Conservation (phyloP, 208 protist species). For the Vickermania ingenoplastis region DNA sequence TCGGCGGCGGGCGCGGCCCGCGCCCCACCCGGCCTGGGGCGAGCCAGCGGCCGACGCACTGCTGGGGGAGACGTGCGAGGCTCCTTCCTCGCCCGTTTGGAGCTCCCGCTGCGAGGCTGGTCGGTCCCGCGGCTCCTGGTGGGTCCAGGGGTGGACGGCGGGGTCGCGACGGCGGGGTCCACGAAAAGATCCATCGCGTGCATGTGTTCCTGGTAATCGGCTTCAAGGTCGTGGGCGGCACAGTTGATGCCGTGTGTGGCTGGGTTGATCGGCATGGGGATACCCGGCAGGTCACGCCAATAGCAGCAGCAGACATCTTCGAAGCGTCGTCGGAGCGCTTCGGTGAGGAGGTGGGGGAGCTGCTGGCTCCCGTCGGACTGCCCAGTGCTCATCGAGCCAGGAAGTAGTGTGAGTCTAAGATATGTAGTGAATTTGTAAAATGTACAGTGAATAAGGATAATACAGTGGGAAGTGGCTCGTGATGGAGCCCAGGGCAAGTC, state of each 20-base stretch:
- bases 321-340: slow-evolving; percentile 5
- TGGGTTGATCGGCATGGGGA: slow-evolving; percentile 58
- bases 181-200: not conserved
- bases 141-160: not conserved
- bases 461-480: too few species aligned
- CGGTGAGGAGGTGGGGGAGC: not conserved
- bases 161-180: not conserved
- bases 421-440: too few species aligned
- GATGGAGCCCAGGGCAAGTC: too few species aligned
- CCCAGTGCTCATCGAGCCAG: too few species aligned
- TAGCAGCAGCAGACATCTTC: slow-evolving; percentile 17
- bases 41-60: not conserved
- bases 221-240: slow-evolving; percentile 30
- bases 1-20: not conserved
- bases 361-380: too few species aligned
- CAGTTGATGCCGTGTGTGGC: slow-evolving; percentile 50
- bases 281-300: slow-evolving; percentile 17
- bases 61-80: not conserved
- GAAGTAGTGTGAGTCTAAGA: too few species aligned
- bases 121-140: not conserved
- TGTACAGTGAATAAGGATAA: too few species aligned
- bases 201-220: slow-evolving; percentile 16
- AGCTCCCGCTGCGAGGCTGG: not conserved
- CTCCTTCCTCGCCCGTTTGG: not conserved
- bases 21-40: not conserved